Base-by-base conservation (phyloP, 2,329 filamentous ascomycete species). In the Trichoderma endophyticum region DNA sequence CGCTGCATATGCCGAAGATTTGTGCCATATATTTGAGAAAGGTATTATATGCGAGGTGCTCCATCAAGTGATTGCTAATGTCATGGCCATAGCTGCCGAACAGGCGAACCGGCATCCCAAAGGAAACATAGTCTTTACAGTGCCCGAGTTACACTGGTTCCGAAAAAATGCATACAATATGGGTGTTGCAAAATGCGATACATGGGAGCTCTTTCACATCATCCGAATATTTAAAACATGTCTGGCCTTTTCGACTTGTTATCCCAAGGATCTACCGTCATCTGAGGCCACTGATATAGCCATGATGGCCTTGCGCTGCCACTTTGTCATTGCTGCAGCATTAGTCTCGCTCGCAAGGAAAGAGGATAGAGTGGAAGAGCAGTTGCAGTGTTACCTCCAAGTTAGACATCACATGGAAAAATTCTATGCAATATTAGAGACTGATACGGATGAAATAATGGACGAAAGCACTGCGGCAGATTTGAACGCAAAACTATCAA, bases 131-230 rank as follows among this genome's bases (percentile, higher is more conserved):
- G 71, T 86, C 1, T 94, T 94, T 77, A 88, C 86, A 0, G 72
- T 86, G 0, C 79, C 84, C 3, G 94, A 97, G 76, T 84, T 97
- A 4, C 87, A 95, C 75, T 97, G 94, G 94, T 95, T 97, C 78
- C 91, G 91, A 48, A 91, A 91, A 74, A 95, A 93, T 74, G 87
- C 92, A 1, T 97, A 97, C 83, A 97, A 96, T 75, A 80, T 94
- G 7, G 91, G 90, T 0, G 81, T 95, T 5, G 89, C 90, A 73
- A 84, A 91, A 75, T 84, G 85, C 2, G 83, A 87, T 3, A 74
- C 72, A 1, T 91, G 91, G 85, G 79, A 86, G 28, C 84, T 90
- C 1, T 78, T 80, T 6, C 80, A 85, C 63, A 83, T 91, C 0
- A 78, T 90, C 4, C 83, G 87, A 4, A 84, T 97, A 28, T 81